phyloP scores from a whole-genome alignment of 1,284 basidiomycete genomes.

The Ustilago curta region DNA sequence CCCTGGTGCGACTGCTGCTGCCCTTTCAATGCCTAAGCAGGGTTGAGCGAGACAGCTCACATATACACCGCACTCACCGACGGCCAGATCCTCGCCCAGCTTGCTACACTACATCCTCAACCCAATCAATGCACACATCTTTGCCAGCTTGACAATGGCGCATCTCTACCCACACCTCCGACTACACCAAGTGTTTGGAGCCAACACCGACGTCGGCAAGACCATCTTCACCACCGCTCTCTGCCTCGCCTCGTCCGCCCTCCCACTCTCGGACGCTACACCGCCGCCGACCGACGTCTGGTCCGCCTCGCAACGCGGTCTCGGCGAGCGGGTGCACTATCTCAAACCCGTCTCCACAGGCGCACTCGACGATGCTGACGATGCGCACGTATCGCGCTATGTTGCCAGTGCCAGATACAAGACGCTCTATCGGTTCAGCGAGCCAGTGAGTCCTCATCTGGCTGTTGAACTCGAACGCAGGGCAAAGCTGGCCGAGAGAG shows the following conservation, averaged over 20 bases:
- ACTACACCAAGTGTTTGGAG: conserved; percentile 66
- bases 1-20: background rate
- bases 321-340: conserved; percentile 60
- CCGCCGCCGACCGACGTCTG: conserved; percentile 24
- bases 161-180: conserved; percentile 56
- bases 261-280: conserved; percentile 17
- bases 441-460: conserved; percentile 93
- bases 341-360: conserved; percentile 68
- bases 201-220: conserved; percentile 69
- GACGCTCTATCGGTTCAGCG: conserved; percentile 85
- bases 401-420: conserved; percentile 71
- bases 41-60: too few species aligned
- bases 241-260: conserved; percentile 58
- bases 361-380: conserved; percentile 53
- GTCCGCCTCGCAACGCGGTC: conserved; percentile 18
- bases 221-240: conserved; percentile 68
- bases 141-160: conserved; percentile 23
- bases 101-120: too few species aligned
- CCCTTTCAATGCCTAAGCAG: too few species aligned
- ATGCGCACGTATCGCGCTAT: conserved; percentile 53
- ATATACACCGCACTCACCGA: background rate
- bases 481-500: conserved; percentile 50
- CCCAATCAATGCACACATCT: background rate
- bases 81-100: background rate
- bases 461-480: conserved; percentile 78